These are phyloP conservation scores for Neocallimastix lanati DNA, from an alignment of 192 early-diverging fungal species.

Conservation along the genomic window DNA sequence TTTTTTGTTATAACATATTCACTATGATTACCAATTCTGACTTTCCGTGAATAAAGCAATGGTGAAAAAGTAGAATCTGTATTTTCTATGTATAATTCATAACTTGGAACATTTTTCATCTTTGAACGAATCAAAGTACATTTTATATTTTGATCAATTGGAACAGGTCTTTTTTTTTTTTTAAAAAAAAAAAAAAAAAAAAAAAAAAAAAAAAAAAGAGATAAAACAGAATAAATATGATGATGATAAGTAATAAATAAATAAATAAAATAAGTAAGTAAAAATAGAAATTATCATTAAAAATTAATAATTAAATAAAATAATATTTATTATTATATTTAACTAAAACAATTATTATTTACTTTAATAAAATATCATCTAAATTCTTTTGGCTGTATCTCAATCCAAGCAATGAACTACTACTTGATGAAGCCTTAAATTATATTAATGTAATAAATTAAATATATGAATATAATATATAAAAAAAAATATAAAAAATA, in stretches of 20 bases:
- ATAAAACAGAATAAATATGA: too few species aligned
- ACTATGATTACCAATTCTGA: not conserved
- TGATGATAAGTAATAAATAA: too few species aligned
- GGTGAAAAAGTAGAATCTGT: not conserved
- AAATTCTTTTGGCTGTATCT: not conserved
- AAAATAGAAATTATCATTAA: too few species aligned
- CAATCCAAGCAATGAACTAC: not conserved
- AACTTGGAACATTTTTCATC: not conserved
- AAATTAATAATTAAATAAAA: too few species aligned
- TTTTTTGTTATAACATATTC: not conserved
- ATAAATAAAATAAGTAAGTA: too few species aligned
- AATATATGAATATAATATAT: too few species aligned
- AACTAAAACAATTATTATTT: not conserved
- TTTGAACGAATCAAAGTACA: not conserved
- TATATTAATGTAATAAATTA: too few species aligned
- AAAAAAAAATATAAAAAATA: too few species aligned
- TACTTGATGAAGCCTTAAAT: not conserved
- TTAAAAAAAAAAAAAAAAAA: too few species aligned
- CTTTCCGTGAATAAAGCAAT: not conserved
- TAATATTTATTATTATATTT: too few species aligned
- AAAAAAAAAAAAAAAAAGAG: too few species aligned
- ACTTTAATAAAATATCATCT: not conserved
- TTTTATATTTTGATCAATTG: not conserved
- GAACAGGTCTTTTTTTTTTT: not conserved
- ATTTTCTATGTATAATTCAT: not conserved